phyloP scores from a whole-genome alignment of 768 basidiomycete species.

The Neoboletus subvelutipes region DNA sequence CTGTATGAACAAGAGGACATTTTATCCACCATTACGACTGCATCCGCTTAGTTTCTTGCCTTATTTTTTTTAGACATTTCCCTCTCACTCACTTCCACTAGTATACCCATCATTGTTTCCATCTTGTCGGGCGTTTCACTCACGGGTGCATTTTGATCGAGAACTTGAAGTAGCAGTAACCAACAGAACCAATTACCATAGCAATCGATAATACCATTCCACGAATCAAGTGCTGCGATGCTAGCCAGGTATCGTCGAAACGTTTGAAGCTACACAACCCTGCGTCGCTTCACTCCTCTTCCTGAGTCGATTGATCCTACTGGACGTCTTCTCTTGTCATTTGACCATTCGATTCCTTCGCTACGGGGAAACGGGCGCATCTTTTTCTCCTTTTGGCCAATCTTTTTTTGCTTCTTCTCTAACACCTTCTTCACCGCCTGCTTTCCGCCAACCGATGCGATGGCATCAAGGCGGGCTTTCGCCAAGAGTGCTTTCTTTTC shows the following conservation, averaged over 20 bases:
- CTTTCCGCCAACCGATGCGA: constrained; percentile 74
- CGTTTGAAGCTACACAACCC: constrained; percentile 6
- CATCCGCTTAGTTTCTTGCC: constrained; percentile 17
- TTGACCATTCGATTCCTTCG: constrained; percentile 11
- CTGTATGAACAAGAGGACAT: constrained; percentile 67
- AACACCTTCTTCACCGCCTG: constrained; percentile 83
- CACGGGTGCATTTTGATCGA: constrained; percentile 26
- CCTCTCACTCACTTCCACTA: constrained; percentile 14
- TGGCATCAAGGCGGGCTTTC: constrained; percentile 75
- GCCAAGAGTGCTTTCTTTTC: constrained; percentile 75
- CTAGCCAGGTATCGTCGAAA: not conserved
- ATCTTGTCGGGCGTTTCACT: constrained; percentile 27
- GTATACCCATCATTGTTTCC: constrained; percentile 32
- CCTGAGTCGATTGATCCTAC: constrained; percentile 8
- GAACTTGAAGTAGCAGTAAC: constrained; percentile 28
- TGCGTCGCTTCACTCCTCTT: constrained; percentile 25
- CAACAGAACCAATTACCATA: constrained; percentile 31
- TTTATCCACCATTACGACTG: constrained; percentile 22
- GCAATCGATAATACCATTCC: constrained; percentile 26
- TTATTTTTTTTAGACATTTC: constrained; percentile 24
- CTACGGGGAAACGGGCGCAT: constrained; percentile 61
- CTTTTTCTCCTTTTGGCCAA: constrained; percentile 86
- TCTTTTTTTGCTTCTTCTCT: constrained; percentile 86
- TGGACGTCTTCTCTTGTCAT: constrained; percentile 18
- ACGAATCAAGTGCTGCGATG: not conserved